phyloP scores from a whole-genome alignment of 23 red algal species.

The Rhodosorus marinus region DNA sequence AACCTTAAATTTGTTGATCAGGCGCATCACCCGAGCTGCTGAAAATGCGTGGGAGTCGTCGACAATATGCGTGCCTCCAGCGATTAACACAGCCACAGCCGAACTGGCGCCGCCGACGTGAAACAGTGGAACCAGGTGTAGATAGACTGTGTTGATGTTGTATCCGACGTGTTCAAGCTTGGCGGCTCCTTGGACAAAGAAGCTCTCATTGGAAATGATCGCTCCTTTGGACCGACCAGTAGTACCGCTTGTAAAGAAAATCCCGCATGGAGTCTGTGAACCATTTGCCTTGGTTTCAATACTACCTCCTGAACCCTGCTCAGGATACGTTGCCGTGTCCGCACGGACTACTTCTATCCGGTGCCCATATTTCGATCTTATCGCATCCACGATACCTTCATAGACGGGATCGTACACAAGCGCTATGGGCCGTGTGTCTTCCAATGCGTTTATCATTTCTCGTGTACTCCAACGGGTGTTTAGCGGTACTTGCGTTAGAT shows the following conservation, averaged over 20 bases:
- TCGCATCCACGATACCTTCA: too few relatives aligned
- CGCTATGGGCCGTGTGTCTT: too few relatives aligned
- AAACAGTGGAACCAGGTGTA: constrained; percentile 45
- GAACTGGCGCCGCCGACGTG: constrained; percentile 31
- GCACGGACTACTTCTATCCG: too few relatives aligned
- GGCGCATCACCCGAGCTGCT: background rate
- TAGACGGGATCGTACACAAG: too few relatives aligned
- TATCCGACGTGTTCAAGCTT: constrained; percentile 10
- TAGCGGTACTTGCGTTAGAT: too few relatives aligned
- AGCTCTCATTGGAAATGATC: constrained; percentile 1
- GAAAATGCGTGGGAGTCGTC: background rate
- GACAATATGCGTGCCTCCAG: background rate
- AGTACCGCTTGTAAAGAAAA: constrained; percentile 58
- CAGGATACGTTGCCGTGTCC: too few relatives aligned
- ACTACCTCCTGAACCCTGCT: too few relatives aligned
- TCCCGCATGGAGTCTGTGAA: background rate
- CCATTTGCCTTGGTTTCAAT: too few relatives aligned
- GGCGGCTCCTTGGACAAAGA: constrained; percentile 15
- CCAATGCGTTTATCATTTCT: too few relatives aligned
- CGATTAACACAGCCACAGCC: constrained; percentile 9
- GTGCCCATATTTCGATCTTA: too few relatives aligned
- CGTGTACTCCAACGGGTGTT: too few relatives aligned
- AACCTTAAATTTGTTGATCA: background rate
- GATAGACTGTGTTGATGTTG: constrained; percentile 6
- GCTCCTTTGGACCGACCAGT: constrained; percentile 23